Base-by-base conservation (phyloP, 331 rosid species). In the Acacia pycnantha region DNA sequence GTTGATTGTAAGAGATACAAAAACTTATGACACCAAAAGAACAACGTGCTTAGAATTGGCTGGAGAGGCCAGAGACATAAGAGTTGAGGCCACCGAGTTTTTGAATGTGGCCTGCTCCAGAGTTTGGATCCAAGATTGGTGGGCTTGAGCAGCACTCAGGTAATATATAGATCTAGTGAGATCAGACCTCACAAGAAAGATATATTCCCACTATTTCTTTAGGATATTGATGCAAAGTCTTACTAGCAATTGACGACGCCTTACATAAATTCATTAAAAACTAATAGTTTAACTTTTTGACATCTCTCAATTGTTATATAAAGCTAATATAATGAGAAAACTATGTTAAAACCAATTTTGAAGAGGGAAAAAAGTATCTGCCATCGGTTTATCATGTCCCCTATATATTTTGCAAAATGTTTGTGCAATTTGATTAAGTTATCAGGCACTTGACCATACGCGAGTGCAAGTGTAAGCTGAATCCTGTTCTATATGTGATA, bases 141-240 rank as follows among this genome's bases (percentile, higher is more conserved):
- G n/a, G n/a, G n/a, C n/a, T n/a, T n/a, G n/a, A n/a, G n/a, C 93
- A 87, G 77, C 98, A 94, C 48, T 88, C 73, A 2, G 91, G 68
- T 21, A 22, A 58, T 22, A 18, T 19, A 67, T 37, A 67, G 37
- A 40, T 21, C n/a, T n/a, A 11, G 24, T 10, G 19, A 67, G 72
- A 35, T 14, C 40, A 35, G n/a, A 67, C 47, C 47, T 19, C 22
- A 35, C 47, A 67, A 67, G 72, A 67, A 67, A 8, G 15, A 33
- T 41, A 68, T 68, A 40, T 37, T 68, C 73, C 6, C 43, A 40
- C 27, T 26, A 4, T 69, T 40, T 37, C 18, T 69, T 21, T 35
- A 11, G 41, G 4, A 40, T 69, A 40, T 69, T 69, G 51, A 69
- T 2, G 26, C 51, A 0, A 11, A 69, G 19, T 41, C 11, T 69